phyloP scores from a whole-genome alignment of 257 asterid species.

The Penstemon davidsonii region DNA sequence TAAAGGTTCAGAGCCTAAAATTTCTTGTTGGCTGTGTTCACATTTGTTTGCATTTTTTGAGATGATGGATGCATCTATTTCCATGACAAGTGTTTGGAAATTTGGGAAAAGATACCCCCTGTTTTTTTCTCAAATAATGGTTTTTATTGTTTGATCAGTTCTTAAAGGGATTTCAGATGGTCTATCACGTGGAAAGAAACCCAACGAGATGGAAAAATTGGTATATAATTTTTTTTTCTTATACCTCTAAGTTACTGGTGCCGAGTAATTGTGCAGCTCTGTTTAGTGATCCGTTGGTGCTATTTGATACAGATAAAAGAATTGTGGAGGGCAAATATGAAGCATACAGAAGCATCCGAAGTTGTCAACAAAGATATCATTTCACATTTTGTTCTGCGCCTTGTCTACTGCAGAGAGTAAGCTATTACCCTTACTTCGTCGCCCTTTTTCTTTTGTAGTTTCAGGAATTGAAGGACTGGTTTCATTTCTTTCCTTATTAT shows the following conservation, averaged over 20 bases:
- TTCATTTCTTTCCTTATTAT: constrained; percentile 20
- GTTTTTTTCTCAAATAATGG: background rate
- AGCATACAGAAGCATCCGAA: constrained; percentile 64
- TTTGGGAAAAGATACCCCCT: background rate
- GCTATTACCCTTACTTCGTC: constrained; percentile 17
- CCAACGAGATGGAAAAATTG: constrained; percentile 71
- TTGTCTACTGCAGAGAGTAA: constrained; percentile 94
- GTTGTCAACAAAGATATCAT: constrained; percentile 70
- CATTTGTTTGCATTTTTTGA: background rate
- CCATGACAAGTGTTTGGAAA: constrained; percentile 4
- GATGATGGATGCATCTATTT: constrained; percentile 17
- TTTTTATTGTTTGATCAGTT: constrained; percentile 51
- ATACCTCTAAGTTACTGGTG: background rate
- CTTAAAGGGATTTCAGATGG: constrained; percentile 88
- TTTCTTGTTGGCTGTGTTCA: constrained; percentile 1
- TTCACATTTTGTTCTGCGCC: constrained; percentile 94
- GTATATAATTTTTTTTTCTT: constrained; percentile 32
- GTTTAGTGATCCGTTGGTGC: constrained; percentile 13
- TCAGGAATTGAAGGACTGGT: constrained; percentile 11
- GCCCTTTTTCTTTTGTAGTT: constrained; percentile 9
- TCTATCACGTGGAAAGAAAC: constrained; percentile 78
- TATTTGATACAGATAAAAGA: constrained; percentile 44
- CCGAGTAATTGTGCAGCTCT: background rate
- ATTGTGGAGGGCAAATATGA: constrained; percentile 68
- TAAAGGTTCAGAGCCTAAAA: background rate